Base-by-base conservation (phyloP, 1,139 yeast genomes). In the Hemisphaericaspora xylofermentans region DNA sequence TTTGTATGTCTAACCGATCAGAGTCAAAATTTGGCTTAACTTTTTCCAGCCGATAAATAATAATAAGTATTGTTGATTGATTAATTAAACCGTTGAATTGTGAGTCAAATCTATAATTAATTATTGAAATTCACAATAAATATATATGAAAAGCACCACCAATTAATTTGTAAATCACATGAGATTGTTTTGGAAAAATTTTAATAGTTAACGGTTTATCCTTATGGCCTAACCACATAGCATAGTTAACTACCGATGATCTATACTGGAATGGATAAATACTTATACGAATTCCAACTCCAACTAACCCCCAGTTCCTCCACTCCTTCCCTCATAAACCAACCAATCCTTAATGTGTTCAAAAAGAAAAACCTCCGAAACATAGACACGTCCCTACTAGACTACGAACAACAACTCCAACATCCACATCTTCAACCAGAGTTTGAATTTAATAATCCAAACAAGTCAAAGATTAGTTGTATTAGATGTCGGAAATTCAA, bases 401-500 rank as follows among this genome's bases (percentile, higher is more conserved):
- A 29, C 2, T 16, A 29, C 10, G 22, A 29, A 16, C 34, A 31
- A n/a, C 42, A 38, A n/a, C 38, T 38, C n/a, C 29, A 40, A 16
- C 17, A 26, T n/a, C n/a, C n/a, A n/a, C 8, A 12, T 6, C 31
- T 49, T 7, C 40, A 40, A 8, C 50, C 54, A 4, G 51, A 54
- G 16, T 27, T 51, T 10, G 57, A 51, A 37, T 31, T 39, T 29
- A 39, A 48, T 24, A 54, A 51, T 22, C 41, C 48, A 3, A 42
- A 53, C 7, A 50, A 43, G 22, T 51, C 62, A 2, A 53, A 50
- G 24, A 53, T 52, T 5, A 58, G 62, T 42, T 60, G 64, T 42
- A 35, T 51, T 4, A 45, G 63, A 32, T 60, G 63, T 42, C 54
- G 62, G 12, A 56, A 54, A 40, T 57, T 53, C 36, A 60, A 60